Evolutionary conservation across 2,329 filamentous ascomycete species (phyloP), one percentile per base, ranked within the genome.

Genomic region (Pseudogymnoascus sp.): DNA sequence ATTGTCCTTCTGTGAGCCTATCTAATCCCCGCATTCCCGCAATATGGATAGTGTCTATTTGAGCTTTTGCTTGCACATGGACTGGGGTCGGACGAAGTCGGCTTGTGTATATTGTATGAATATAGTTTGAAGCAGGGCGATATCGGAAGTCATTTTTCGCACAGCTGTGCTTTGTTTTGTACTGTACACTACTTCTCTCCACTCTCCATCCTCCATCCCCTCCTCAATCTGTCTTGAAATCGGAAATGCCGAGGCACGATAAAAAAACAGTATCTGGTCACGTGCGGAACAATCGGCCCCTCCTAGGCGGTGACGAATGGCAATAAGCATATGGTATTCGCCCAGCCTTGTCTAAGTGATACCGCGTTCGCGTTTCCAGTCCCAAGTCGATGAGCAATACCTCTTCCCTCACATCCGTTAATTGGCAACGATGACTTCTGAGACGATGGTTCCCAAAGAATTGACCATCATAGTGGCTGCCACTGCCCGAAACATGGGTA

Each of bases 381-480:
- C 59, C 9, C 18, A 23, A 60, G 25, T 18, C 46, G 25, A 25
- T 37, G 34, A 60, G 21, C 59, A n/a, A 60, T 40, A 60, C 11
- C 34, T 60, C 59, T n/a, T 31, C n/a, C 34, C 18, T 40, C 12
- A 38, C 59, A 34, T 31, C 59, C 12, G 2, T 23, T n/a, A 3
- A 9, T 34, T 56, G 49, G 16, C 25, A 56, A 34, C 49, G 49
- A 56, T 56, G 49, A 56, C 28, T 34, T 56, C 49, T 3, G 28
- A 56, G 59, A 62, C 42, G 18, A 69, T 68, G 63, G 40, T 61
- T 11, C 56, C 66, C 18, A 65, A 63, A 62, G 87, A 91, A 68
- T 79, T 97, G 62, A 97, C 91, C n/a, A 84, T 97, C 70, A 89
- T 97, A 75, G 91, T 97, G 70, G 93, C 91, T n/a, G 88, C 93